Evolutionary conservation across 2,329 filamentous ascomycete species (phyloP).

Genomic region (Nigrospora osmanthi): DNA sequence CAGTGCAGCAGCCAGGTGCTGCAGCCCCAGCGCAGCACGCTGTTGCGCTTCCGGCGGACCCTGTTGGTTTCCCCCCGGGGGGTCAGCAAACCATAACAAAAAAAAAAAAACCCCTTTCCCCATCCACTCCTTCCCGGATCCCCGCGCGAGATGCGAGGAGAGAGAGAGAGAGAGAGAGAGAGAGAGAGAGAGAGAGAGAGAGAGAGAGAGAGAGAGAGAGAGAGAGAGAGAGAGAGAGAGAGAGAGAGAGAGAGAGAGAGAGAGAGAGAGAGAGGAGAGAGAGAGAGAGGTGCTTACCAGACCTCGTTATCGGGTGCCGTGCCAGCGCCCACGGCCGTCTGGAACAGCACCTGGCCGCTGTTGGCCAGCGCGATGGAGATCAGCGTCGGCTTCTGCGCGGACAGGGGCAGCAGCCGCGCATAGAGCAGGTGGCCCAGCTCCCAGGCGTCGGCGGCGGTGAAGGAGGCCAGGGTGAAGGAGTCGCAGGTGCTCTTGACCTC

Average conservation of each 20-base stretch:
- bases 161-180: too few relatives aligned
- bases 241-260: too few relatives aligned
- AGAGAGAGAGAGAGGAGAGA: too few relatives aligned
- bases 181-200: too few relatives aligned
- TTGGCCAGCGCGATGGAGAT: constrained; percentile 59
- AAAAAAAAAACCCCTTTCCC: too few relatives aligned
- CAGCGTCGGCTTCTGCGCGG: constrained; percentile 39
- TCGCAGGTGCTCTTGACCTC: constrained; percentile 26
- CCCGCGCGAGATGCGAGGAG: too few relatives aligned
- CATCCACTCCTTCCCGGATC: too few relatives aligned
- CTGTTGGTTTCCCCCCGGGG: too few relatives aligned
- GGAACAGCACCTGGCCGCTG: constrained; percentile 57
- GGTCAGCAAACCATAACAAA: too few relatives aligned
- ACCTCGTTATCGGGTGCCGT: constrained; percentile 63
- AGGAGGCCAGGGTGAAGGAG: constrained; percentile 39
- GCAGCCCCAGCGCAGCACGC: constrained; percentile 62
- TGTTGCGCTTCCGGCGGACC: constrained; percentile 61
- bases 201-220: too few relatives aligned
- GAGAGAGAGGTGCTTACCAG: constrained; percentile 45
- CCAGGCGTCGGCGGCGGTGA: constrained; percentile 59
- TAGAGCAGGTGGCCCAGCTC: constrained; percentile 57
- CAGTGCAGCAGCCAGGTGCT: constrained; percentile 65
- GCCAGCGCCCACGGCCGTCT: constrained; percentile 58
- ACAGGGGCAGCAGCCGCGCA: constrained; percentile 48
- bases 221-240: too few relatives aligned